A percentile compares a stretch with the other conserved stretches of the same genome.
These are phyloP conservation scores for Mortierella sp. DNA, from an alignment of 371 early-diverging fungal genomes.

Conservation along the genomic window DNA sequence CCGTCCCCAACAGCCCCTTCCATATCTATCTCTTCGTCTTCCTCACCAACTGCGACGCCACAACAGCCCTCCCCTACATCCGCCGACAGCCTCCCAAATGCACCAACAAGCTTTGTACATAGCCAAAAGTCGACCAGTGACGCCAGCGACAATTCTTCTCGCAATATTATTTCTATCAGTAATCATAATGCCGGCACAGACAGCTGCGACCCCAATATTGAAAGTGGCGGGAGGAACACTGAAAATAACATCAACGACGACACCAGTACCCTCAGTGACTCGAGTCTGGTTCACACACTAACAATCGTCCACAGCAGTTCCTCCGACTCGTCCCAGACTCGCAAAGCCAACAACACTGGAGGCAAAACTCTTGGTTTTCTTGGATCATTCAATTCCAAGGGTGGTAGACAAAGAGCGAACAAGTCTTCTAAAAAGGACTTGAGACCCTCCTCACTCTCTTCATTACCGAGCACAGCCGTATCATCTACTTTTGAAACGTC, in stretches of 20 bases:
- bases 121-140: background rate
- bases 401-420: conserved; percentile 22
- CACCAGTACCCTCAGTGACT: background rate
- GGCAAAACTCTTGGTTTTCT: conserved; percentile 28
- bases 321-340: background rate
- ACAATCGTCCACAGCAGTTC: too few relatives aligned
- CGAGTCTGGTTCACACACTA: too few relatives aligned
- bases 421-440: conserved; percentile 5
- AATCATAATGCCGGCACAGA: conserved; percentile 19
- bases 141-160: conserved; percentile 6
- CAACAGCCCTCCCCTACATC: background rate
- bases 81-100: too few relatives aligned
- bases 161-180: conserved; percentile 8
- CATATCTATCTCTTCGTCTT: background rate
- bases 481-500: background rate
- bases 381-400: conserved; percentile 37
- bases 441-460: background rate
- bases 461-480: background rate
- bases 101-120: conserved; percentile 10
- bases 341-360: conserved; percentile 6
- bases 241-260: background rate
- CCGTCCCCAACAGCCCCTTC: background rate
- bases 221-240: too few relatives aligned
- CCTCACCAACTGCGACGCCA: background rate
- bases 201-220: background rate